Evolutionary conservation across 345 rosid genomes (phyloP).

Genomic region (Lepidium africanum): DNA sequence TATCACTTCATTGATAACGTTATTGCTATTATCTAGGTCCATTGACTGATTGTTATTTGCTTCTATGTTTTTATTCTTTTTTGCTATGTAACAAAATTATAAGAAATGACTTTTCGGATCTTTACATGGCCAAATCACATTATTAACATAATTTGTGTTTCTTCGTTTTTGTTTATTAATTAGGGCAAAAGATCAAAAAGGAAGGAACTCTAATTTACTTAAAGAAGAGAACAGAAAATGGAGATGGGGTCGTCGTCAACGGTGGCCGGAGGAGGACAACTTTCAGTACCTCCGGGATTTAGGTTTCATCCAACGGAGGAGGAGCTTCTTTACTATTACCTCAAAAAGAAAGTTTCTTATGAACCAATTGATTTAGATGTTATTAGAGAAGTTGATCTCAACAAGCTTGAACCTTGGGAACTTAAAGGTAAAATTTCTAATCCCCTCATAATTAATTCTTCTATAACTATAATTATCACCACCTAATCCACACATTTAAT

Average conservation of each 20-base stretch:
- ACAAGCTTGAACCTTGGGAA: constrained; percentile 99
- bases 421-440: constrained; percentile 56
- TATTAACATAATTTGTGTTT: neutral
- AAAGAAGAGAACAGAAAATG: constrained; percentile 13
- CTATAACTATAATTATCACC: constrained; percentile 1
- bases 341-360: constrained; percentile 89
- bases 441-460: constrained; percentile 1
- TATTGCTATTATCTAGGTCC: no score
- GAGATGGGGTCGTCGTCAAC: constrained; percentile 30
- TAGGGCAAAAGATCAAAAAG: constrained; percentile 13
- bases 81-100: no score
- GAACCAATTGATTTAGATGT: constrained; percentile 95
- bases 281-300: constrained; percentile 94
- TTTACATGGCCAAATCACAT: neutral
- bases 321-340: constrained; percentile 87
- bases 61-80: no score
- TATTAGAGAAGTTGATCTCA: constrained; percentile 92
- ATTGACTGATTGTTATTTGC: no score
- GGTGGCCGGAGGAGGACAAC: constrained; percentile 60
- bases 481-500: constrained; percentile 9
- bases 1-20: no score
- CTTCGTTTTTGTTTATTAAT: neutral
- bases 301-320: constrained; percentile 96
- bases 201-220: constrained; percentile 1
- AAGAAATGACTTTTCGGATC: no score